These are phyloP conservation scores for Pezicula radicicola DNA, from an alignment of 2,329 filamentous ascomycete species.

Conservation along the genomic window DNA sequence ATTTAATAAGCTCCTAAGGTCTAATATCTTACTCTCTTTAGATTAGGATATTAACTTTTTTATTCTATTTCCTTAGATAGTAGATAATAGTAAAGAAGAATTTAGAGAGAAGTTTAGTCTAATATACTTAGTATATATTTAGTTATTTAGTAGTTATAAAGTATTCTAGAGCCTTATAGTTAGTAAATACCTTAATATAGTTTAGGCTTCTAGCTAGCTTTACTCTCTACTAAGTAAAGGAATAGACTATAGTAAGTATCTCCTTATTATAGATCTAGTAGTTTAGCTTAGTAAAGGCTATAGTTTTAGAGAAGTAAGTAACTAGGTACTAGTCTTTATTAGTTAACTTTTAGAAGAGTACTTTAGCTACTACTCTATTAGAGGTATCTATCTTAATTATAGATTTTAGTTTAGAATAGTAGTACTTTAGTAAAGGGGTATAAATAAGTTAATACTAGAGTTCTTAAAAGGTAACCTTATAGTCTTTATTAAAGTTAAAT, in stretches of 20 bases:
- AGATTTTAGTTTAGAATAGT: background rate
- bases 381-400: slow-evolving; percentile 1
- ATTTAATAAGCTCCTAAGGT: no score
- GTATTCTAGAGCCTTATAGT: no score
- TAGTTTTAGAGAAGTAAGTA: background rate
- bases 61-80: slow-evolving; percentile 1
- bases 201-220: no score
- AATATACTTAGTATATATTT: background rate
- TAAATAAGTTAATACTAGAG: background rate
- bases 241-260: no score
- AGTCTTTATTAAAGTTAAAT: background rate
- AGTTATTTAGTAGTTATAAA: no score
- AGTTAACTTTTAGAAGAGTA: slow-evolving; percentile 3
- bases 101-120: background rate
- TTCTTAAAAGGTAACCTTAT: background rate
- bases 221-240: no score
- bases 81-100: slow-evolving; percentile 8
- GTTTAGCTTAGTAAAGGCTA: no score
- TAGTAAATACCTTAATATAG: no score
- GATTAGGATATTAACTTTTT: background rate
- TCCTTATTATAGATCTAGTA: no score
- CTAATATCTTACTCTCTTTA: no score
- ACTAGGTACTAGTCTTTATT: slow-evolving; percentile 1
- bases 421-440: background rate
- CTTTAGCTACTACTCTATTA: slow-evolving; percentile 1